Conservation (phyloP, 208 protist species). For the Leishmania amazonensis region DNA sequence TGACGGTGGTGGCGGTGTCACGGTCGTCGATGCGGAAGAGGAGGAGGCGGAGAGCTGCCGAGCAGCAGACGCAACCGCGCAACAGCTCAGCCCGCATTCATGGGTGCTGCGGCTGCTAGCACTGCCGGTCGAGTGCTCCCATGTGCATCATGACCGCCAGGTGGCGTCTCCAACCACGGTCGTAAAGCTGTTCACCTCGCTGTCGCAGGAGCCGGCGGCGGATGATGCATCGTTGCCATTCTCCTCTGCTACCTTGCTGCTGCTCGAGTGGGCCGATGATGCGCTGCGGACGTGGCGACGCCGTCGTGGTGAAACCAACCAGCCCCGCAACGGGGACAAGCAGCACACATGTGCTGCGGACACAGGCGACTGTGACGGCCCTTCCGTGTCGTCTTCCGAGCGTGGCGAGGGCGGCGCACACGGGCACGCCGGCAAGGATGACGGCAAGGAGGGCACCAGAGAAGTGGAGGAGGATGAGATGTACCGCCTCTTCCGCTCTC, state of each 20-base stretch:
- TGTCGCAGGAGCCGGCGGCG: background rate
- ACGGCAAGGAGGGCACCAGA: background rate
- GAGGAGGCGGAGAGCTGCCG: background rate
- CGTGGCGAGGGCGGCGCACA: background rate
- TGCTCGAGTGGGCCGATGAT: slow-evolving; percentile 8
- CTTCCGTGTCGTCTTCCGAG: background rate
- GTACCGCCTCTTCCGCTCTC: slow-evolving; percentile 25
- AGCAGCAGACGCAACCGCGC: background rate
- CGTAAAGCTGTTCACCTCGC: slow-evolving; percentile 1
- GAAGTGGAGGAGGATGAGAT: slow-evolving; percentile 23
- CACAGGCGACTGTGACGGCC: background rate
- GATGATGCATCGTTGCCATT: background rate
- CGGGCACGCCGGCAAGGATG: background rate
- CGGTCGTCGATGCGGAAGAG: background rate
- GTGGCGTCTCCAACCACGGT: slow-evolving; percentile 6
- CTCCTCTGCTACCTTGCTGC: background rate
- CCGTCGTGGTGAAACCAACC: background rate
- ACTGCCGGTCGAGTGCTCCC: slow-evolving; percentile 14
- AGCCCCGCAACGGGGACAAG: background rate
- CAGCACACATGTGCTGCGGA: background rate
- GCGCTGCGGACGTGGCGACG: background rate
- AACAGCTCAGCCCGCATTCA: background rate
- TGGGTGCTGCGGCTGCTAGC: slow-evolving; percentile 27
- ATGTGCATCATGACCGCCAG: background rate
- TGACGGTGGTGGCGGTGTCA: background rate